phyloP scores from a whole-genome alignment of 106 monocot genomes.

The Agapanthus africanus region DNA sequence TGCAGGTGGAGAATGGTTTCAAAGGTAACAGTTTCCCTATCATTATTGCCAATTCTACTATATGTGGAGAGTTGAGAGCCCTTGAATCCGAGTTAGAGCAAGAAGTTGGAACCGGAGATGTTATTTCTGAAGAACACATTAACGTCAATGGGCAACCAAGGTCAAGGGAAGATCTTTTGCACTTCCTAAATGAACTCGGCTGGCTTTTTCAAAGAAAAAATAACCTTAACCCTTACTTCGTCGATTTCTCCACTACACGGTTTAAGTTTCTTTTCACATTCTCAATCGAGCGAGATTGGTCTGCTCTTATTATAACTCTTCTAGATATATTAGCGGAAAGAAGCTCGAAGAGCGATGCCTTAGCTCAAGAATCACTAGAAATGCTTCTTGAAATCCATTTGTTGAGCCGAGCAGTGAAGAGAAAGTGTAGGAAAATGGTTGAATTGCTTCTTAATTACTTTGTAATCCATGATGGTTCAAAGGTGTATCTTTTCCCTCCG shows the following conservation, averaged over 20 bases:
- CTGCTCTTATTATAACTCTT: conserved; percentile 42
- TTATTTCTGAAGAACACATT: conserved; percentile 17
- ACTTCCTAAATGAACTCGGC: conserved; percentile 91
- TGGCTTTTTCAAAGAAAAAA: conserved; percentile 82
- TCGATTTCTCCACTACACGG: conserved; percentile 50
- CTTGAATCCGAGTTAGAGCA: conserved; percentile 72
- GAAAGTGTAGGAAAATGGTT: conserved; percentile 78
- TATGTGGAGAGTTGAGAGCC: conserved; percentile 70
- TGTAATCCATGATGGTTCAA: conserved; percentile 24
- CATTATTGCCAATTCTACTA: conserved; percentile 61
- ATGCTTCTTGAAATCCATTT: conserved; percentile 72
- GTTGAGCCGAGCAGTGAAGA: conserved; percentile 74
- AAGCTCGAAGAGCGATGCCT: conserved; percentile 24
- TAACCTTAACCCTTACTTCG: not conserved
- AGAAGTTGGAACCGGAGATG: conserved; percentile 18
- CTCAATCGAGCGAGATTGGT: conserved; percentile 79
- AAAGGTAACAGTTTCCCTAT: conserved; percentile 90
- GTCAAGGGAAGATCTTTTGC: conserved; percentile 55
- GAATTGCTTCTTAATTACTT: conserved; percentile 66
- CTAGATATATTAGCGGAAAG: conserved; percentile 61
- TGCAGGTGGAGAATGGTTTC: conserved; percentile 92
- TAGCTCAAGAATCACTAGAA: conserved; percentile 49
- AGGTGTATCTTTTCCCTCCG: conserved; percentile 59
- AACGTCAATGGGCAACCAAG: conserved; percentile 21
- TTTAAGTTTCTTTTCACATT: conserved; percentile 78